Conservation (phyloP, 768 basidiomycete genomes). For the Boletus huronensis region DNA sequence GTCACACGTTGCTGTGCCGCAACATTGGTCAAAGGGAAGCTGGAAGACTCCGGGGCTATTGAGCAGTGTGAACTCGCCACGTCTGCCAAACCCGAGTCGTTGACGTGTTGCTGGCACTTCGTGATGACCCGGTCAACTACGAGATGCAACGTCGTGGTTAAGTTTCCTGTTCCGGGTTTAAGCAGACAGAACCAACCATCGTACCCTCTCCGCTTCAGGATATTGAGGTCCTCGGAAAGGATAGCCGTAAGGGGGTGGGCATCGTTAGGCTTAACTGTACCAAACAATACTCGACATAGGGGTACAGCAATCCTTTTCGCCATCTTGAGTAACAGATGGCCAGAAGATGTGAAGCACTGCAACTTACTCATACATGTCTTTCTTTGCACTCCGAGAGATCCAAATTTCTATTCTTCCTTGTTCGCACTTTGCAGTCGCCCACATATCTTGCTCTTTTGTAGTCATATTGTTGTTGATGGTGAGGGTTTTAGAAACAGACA, state of each 20-base stretch:
- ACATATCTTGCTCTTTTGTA: slow-evolving; percentile 56
- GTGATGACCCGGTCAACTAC: slow-evolving; percentile 60
- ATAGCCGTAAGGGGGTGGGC: slow-evolving; percentile 86
- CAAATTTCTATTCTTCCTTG: slow-evolving; percentile 63
- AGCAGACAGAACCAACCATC: slow-evolving; percentile 47
- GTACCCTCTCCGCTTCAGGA: slow-evolving; percentile 76
- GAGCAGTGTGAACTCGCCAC: slow-evolving; percentile 22
- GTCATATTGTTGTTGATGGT: slow-evolving; percentile 44
- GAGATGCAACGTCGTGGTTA: slow-evolving; percentile 3
- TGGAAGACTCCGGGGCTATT: not conserved
- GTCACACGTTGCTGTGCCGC: not conserved
- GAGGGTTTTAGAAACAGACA: slow-evolving; percentile 57
- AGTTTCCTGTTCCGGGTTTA: not conserved
- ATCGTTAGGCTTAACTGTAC: slow-evolving; percentile 75
- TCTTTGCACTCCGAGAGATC: slow-evolving; percentile 61
- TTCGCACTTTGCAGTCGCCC: slow-evolving; percentile 56
- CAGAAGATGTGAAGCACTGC: too few relatives aligned
- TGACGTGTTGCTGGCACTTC: not conserved
- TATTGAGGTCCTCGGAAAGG: slow-evolving; percentile 80
- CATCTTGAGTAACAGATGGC: too few relatives aligned
- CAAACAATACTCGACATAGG: slow-evolving; percentile 72
- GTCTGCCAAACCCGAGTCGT: slow-evolving; percentile 50
- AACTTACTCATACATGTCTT: slow-evolving; percentile 83
- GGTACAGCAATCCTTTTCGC: slow-evolving; percentile 73
- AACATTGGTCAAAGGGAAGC: too few relatives aligned